Base-by-base conservation (phyloP, 176 grass and related monocot genomes). In the Triticum turgidum region DNA sequence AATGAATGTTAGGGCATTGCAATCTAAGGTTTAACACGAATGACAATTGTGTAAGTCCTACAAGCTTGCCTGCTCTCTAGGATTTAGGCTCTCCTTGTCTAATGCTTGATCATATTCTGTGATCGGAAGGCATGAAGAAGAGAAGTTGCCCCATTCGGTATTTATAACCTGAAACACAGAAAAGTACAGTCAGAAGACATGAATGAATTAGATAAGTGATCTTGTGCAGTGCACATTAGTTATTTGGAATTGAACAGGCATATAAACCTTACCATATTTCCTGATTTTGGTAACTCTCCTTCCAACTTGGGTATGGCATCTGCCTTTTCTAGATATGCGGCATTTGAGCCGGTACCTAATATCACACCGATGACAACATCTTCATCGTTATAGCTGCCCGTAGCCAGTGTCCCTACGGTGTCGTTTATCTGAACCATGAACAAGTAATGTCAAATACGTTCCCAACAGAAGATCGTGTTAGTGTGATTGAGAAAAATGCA, bases 71-170 rank as follows among this genome's bases (percentile, higher is more conserved):
- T 97, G 94, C 38, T 97, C 94, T 63, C 85, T 83, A 0, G 91
- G 94, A 69, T 97, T 97, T 32, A 97, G 80, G 79, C 91, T 94
- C 41, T 93, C 91, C 61, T 83, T 79, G 56, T 96, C 94, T 20
- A 97, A 29, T 12, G 84, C 84, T 75, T 88, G n/a, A 78, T 97
- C 94, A 47, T 90, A 97, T 27, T 96, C 94, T 15, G 91, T 97
- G 72, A 92, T 72, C 1, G 89, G 94, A 73, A 97, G 94, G 42
- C 87, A 85, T 20, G 80, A 8, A 8, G 94, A 94, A 9, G 35
- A 69, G 85, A 94, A 97, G 74, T 92, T 92, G 12, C 89, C 91
- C 94, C 91, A 96, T 69, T 97, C 94, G 9, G 88, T 94, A 67
- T 92, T 97, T 29, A 96, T 92, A 76, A 90, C 85, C 80, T 90